Conservation (phyloP, 2,329 filamentous ascomycete species). For the Microdochium trichocladiopsis region DNA sequence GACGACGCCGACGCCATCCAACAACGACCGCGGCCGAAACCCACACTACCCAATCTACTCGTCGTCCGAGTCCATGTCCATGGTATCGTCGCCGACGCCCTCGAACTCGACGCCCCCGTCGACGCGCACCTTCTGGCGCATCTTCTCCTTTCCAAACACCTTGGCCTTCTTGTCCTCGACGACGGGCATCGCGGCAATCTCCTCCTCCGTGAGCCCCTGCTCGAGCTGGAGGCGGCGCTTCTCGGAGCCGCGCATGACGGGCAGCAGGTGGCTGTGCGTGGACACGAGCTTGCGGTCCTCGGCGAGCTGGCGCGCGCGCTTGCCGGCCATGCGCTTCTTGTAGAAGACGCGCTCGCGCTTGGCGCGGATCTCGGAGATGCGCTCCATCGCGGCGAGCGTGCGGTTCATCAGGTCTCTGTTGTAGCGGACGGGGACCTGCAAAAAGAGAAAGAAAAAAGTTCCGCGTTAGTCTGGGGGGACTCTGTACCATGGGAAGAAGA, state of each 20-base stretch:
- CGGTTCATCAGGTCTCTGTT: constrained; percentile 84
- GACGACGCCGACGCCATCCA: background rate
- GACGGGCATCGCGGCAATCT: constrained; percentile 17
- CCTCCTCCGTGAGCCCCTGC: constrained; percentile 18
- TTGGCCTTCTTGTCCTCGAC: constrained; percentile 17
- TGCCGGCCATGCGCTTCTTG: constrained; percentile 87
- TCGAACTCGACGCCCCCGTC: constrained; percentile 35
- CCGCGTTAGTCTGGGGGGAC: background rate
- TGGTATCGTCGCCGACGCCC: constrained; percentile 25
- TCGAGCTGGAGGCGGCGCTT: constrained; percentile 44
- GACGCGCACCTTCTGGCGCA: constrained; percentile 26
- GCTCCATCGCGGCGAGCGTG: constrained; percentile 87
- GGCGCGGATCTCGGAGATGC: constrained; percentile 77
- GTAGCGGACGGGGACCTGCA: constrained; percentile 70
- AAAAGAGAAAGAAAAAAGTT: background rate
- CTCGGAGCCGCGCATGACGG: constrained; percentile 60
- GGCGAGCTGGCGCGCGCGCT: constrained; percentile 73
- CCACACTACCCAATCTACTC: constrained; percentile 13
- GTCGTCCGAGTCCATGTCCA: constrained; percentile 30
- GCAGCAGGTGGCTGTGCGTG: constrained; percentile 88
- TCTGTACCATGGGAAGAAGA: background rate
- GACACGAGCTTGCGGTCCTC: constrained; percentile 81
- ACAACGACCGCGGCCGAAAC: background rate
- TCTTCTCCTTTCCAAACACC: constrained; percentile 32
- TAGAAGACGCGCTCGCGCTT: constrained; percentile 88